Evolutionary conservation across 306 rosid genomes (phyloP).

Genomic region (Sindora glabra): DNA sequence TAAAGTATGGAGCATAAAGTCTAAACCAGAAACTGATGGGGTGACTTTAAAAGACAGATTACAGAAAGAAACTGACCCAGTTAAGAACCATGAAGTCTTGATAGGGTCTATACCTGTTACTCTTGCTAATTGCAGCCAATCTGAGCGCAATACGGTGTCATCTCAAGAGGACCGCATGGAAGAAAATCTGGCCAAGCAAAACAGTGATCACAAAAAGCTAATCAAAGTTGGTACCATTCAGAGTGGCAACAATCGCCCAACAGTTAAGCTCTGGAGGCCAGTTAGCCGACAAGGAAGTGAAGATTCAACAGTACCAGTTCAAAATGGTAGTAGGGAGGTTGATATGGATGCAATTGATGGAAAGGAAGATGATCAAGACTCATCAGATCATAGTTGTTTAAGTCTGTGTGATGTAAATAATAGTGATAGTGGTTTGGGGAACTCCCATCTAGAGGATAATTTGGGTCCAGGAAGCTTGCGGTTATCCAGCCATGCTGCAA

Average conservation of each 20-base stretch:
- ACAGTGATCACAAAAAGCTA: conserved; percentile 40
- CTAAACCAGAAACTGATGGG: conserved; percentile 48
- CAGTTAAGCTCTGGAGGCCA: conserved; percentile 70
- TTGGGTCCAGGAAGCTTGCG: conserved; percentile 20
- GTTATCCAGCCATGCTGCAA: conserved; percentile 46
- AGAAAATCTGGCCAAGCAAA: conserved; percentile 39
- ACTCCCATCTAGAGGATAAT: conserved; percentile 20
- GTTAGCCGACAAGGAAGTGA: conserved; percentile 49
- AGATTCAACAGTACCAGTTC: conserved; percentile 31
- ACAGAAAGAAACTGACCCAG: conserved; percentile 42
- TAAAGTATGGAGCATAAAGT: conserved; percentile 79
- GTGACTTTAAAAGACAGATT: conserved; percentile 32
- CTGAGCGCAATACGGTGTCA: conserved; percentile 29
- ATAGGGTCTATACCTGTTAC: conserved; percentile 83
- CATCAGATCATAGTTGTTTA: conserved; percentile 23
- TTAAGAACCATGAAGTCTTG: conserved; percentile 59
- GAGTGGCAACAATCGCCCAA: conserved; percentile 32
- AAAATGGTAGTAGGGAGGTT: conserved; percentile 34
- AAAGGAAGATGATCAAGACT: conserved; percentile 26
- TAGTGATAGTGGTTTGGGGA: conserved; percentile 13
- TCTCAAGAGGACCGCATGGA: conserved; percentile 21
- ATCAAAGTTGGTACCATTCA: conserved; percentile 38
- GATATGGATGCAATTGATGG: conserved; percentile 30
- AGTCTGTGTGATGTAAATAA: conserved; percentile 25
- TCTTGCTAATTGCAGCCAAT: conserved; percentile 46